Conservation (phyloP, 352 stramenopile genomes). For the Phytophthora quininea region DNA sequence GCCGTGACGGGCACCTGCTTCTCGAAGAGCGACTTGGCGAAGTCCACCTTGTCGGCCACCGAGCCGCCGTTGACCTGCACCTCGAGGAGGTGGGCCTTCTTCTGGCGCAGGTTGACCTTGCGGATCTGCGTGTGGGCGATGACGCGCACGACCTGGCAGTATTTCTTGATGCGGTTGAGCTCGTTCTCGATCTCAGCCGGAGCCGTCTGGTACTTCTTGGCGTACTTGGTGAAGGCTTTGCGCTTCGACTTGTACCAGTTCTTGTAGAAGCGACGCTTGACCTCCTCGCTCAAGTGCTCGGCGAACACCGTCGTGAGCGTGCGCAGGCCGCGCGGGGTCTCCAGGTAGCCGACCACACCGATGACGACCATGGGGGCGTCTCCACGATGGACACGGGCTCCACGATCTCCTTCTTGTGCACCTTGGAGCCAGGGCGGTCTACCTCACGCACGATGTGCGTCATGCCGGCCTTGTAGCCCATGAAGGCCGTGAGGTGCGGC, state of each 20-base stretch:
- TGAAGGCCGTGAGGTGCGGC: conserved; percentile 99
- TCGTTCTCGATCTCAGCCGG: conserved; percentile 95
- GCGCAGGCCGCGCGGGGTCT: conserved; percentile 98
- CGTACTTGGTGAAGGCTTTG: conserved; percentile 99
- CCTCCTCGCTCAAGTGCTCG: conserved; percentile 98
- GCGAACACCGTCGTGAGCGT: conserved; percentile 99
- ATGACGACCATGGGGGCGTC: conserved; percentile 99
- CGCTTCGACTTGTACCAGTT: conserved; percentile 99
- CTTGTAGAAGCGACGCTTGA: conserved; percentile 99
- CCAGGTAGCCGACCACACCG: conserved; percentile 99
- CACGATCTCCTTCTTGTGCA: conserved; percentile 99
- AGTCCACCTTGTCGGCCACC: conserved; percentile 99
- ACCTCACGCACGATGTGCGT: conserved; percentile 99
- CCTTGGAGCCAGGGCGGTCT: conserved; percentile 98
- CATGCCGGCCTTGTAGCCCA: conserved; percentile 99
- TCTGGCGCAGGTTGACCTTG: conserved; percentile 99
- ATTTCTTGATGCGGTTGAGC: conserved; percentile 99
- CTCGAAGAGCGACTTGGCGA: conserved; percentile 99
- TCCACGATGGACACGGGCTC: conserved; percentile 99
- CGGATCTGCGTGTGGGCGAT: conserved; percentile 99
- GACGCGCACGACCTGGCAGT: conserved; percentile 99
- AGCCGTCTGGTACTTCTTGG: conserved; percentile 98
- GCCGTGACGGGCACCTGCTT: conserved; percentile 98
- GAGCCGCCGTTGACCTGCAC: conserved; percentile 99
- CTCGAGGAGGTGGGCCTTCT: conserved; percentile 99